These are phyloP conservation scores for Penicillium odoratum DNA, from an alignment of 495 filamentous ascomycete species.

Conservation along the genomic window DNA sequence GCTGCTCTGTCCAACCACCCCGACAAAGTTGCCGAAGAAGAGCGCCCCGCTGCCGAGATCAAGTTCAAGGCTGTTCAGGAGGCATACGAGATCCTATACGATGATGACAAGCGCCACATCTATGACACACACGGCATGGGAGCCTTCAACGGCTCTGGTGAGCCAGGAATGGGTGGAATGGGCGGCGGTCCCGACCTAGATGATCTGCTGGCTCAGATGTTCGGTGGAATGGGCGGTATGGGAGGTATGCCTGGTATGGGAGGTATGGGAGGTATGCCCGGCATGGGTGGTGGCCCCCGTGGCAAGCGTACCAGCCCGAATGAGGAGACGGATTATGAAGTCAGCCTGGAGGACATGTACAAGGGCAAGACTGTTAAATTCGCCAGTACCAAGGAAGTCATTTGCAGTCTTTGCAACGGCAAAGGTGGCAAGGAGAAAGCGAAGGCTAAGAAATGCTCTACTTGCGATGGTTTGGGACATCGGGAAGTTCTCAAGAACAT, in stretches of 20 bases:
- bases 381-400: constrained; percentile 85
- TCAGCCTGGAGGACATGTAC: constrained; percentile 90
- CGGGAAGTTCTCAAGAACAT: constrained; percentile 72
- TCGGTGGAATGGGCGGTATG: constrained; percentile 63
- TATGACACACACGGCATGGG: constrained; percentile 96
- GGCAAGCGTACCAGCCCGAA: constrained; percentile 68
- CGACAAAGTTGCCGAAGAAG: constrained; percentile 89
- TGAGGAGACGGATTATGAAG: constrained; percentile 87
- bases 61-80: constrained; percentile 89
- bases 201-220: constrained; percentile 92
- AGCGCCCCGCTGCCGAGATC: constrained; percentile 79
- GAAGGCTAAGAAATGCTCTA: constrained; percentile 79
- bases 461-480: constrained; percentile 74
- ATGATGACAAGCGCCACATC: constrained; percentile 86
- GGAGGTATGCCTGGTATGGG: constrained; percentile 51
- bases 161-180: constrained; percentile 65
- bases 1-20: constrained; percentile 87
- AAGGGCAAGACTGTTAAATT: constrained; percentile 98
- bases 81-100: constrained; percentile 96
- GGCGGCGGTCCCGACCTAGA: constrained; percentile 77
- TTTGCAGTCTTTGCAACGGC: constrained; percentile 85
- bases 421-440: constrained; percentile 89
- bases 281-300: constrained; percentile 50
- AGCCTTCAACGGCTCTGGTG: constrained; percentile 76
- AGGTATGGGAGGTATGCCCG: constrained; percentile 61